Evolutionary conservation across 1,139 yeast species (phyloP).

Genomic region (Geotrichum restrictum): DNA sequence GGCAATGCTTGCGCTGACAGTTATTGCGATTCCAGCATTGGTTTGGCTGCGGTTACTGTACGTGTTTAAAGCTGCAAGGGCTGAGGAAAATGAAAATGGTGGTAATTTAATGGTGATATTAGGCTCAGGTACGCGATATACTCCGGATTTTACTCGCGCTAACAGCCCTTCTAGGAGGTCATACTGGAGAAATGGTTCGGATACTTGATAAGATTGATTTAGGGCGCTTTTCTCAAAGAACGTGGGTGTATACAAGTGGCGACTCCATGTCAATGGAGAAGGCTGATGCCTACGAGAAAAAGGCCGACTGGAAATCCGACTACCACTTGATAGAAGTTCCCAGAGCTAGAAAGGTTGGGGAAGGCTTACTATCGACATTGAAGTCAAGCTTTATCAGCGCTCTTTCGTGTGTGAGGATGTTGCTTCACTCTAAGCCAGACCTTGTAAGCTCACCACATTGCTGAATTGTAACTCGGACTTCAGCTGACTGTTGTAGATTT

Average conservation of each 20-base stretch:
- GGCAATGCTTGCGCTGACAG: not conserved
- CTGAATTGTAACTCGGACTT: slow-evolving; percentile 23
- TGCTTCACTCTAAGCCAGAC: slow-evolving; percentile 32
- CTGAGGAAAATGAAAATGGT: not conserved
- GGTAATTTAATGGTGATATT: slow-evolving; percentile 30
- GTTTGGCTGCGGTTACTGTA: too few species aligned
- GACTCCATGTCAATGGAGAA: slow-evolving; percentile 56
- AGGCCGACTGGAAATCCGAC: slow-evolving; percentile 13
- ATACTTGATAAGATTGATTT: slow-evolving; percentile 47
- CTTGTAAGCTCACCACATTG: slow-evolving; percentile 26
- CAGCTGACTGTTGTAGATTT: slow-evolving; percentile 48
- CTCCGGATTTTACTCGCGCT: not conserved
- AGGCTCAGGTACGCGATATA: slow-evolving; percentile 24
- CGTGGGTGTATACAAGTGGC: slow-evolving; percentile 43
- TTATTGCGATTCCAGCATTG: too few species aligned
- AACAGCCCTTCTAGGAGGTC: slow-evolving; percentile 57
- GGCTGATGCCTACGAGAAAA: slow-evolving; percentile 46
- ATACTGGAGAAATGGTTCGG: slow-evolving; percentile 90
- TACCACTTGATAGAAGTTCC: slow-evolving; percentile 43
- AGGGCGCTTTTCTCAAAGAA: slow-evolving; percentile 33
- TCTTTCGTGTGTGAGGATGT: slow-evolving; percentile 32
- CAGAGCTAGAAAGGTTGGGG: slow-evolving; percentile 78
- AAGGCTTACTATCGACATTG: slow-evolving; percentile 51
- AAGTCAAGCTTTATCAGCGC: slow-evolving; percentile 46
- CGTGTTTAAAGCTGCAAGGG: not conserved